Evolutionary conservation across 257 asterid species (phyloP).

Genomic region (Cynanchum wilfordii): DNA sequence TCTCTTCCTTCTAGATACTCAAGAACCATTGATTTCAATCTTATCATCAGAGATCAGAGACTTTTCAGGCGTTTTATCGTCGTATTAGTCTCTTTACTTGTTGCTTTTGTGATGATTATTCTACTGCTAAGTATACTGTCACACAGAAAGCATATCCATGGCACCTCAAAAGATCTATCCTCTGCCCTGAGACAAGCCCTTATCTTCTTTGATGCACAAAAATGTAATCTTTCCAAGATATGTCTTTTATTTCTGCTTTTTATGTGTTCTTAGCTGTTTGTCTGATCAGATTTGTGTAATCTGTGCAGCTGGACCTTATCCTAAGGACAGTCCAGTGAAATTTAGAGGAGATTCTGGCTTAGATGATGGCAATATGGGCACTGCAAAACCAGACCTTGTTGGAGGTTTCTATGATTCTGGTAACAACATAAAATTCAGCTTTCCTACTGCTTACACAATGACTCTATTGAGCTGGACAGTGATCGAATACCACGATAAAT

Average conservation of each 20-base stretch:
- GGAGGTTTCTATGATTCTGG: slow-evolving; percentile 72
- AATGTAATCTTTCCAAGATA: slow-evolving; percentile 20
- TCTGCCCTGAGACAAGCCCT: slow-evolving; percentile 44
- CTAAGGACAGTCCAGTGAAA: slow-evolving; percentile 17
- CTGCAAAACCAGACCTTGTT: slow-evolving; percentile 35
- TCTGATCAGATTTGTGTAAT: not conserved
- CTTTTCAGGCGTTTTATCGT: slow-evolving; percentile 28
- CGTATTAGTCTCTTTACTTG: slow-evolving; percentile 12
- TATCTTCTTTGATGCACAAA: slow-evolving; percentile 59
- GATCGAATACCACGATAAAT: slow-evolving; percentile 50
- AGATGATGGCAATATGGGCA: slow-evolving; percentile 33
- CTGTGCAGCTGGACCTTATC: slow-evolving; percentile 41
- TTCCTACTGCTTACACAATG: slow-evolving; percentile 50
- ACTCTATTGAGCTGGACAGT: slow-evolving; percentile 60
- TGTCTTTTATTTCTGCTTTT: not conserved
- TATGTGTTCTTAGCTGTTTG: not conserved
- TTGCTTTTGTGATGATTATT: slow-evolving; percentile 16
- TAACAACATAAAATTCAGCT: slow-evolving; percentile 50
- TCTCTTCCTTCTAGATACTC: slow-evolving; percentile 44
- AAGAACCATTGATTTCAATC: slow-evolving; percentile 38
- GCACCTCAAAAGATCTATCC: slow-evolving; percentile 24
- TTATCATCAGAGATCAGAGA: slow-evolving; percentile 27
- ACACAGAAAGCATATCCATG: slow-evolving; percentile 24
- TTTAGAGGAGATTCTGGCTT: slow-evolving; percentile 53
- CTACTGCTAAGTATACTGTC: slow-evolving; percentile 29